Evolutionary conservation across 2,329 filamentous ascomycete species (phyloP).

Genomic region (Fusarium sacchari): DNA sequence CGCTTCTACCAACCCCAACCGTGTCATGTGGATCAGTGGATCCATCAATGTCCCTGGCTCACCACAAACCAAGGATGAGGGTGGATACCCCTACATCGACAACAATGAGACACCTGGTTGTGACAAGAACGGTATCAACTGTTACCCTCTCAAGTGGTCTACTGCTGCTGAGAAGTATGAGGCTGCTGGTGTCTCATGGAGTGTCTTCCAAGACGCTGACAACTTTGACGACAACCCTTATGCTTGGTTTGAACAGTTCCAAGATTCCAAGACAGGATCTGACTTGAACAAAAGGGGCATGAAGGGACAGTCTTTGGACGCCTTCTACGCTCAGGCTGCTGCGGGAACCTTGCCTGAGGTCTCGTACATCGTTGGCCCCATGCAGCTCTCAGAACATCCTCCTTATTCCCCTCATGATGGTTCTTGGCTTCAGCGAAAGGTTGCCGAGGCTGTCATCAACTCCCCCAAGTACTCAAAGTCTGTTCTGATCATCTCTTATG

Average conservation of each 20-base stretch:
- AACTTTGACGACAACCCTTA: conserved; percentile 21
- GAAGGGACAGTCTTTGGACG: neutral
- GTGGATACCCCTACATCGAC: conserved; percentile 22
- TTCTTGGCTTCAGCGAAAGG: neutral
- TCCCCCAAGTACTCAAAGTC: conserved; percentile 10
- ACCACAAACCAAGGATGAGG: conserved; percentile 23
- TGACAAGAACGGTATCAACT: conserved; percentile 3
- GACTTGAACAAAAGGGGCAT: conserved; percentile 1
- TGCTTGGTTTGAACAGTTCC: conserved; percentile 21
- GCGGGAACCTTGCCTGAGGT: neutral
- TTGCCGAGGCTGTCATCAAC: conserved; percentile 13
- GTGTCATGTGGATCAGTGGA: conserved; percentile 61
- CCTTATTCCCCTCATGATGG: conserved; percentile 1
- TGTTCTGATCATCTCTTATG: neutral
- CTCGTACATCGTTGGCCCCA: conserved; percentile 6
- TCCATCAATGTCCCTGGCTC: conserved; percentile 61
- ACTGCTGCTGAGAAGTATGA: conserved; percentile 19
- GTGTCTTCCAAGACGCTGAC: conserved; percentile 7
- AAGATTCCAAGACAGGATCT: neutral
- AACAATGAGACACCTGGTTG: conserved; percentile 12
- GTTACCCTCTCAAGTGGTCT: conserved; percentile 9
- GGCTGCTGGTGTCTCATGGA: conserved; percentile 14
- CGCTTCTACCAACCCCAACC: conserved; percentile 63
- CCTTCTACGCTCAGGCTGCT: neutral
- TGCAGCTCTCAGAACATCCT: conserved; percentile 14